These are phyloP conservation scores for Alopecurus myosuroides DNA, from an alignment of 176 grass and related monocot genomes.

Conservation along the genomic window DNA sequence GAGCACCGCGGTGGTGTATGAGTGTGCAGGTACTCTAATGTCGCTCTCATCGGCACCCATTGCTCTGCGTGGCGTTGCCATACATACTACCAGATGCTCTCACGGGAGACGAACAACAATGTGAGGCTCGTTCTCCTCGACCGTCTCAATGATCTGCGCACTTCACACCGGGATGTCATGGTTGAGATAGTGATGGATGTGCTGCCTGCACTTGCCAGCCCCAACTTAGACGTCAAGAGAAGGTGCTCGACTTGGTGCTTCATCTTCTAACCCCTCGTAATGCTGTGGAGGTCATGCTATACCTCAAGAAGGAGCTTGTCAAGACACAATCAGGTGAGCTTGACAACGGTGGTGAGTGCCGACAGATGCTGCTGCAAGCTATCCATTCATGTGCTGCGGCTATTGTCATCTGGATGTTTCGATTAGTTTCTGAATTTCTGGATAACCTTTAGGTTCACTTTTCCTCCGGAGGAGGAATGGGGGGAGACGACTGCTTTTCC, in stretches of 20 bases:
- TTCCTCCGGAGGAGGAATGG: no score
- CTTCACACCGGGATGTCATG: constrained; percentile 53
- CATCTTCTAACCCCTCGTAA: no score
- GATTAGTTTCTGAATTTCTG: no score
- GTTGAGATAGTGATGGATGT: constrained; percentile 70
- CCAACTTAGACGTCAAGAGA: no score
- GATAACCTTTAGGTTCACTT: no score
- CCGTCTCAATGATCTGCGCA: constrained; percentile 47
- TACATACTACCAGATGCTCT: constrained; percentile 59
- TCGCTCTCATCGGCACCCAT: constrained; percentile 56
- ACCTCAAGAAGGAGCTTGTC: constrained; percentile 76
- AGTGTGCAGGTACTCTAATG: constrained; percentile 44
- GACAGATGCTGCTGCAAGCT: no score
- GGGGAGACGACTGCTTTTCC: no score
- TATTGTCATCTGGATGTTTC: no score
- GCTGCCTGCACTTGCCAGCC: no score
- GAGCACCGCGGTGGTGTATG: constrained; percentile 65
- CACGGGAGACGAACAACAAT: constrained; percentile 69
- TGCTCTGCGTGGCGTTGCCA: constrained; percentile 43
- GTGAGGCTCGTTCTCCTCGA: constrained; percentile 72
- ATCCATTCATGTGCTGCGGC: no score
- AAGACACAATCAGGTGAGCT: constrained; percentile 56
- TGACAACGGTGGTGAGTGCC: constrained; percentile 58
- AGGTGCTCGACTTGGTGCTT: no score
- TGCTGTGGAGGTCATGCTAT: constrained; percentile 67